Evolutionary conservation across 306 rosid species (phyloP), one percentile per base, ranked within the genome.

Genomic region (Leucaena leucocephala): DNA sequence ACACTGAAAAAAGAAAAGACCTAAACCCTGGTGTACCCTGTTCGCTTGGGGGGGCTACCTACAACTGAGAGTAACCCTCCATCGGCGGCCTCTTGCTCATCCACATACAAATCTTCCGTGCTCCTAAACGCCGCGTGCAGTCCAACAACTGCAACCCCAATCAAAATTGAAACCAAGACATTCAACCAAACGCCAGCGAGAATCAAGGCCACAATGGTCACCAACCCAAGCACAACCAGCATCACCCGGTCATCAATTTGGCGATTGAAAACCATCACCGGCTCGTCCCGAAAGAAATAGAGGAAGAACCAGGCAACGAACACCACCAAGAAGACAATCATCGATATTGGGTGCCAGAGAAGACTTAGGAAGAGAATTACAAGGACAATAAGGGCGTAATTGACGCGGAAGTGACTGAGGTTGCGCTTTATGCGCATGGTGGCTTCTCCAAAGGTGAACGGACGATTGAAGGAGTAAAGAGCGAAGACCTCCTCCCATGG

Each of bases 11-110:
- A 35, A 21, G 3, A 55, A 80, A 71, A 19, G 5, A 68, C 15
- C 77, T 87, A 89, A 36, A 84, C 40, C 16, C 88, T 75, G 79
- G 68, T 61, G 76, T 85, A 86, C 15, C 85, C 87, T 36, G 83
- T 42, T 36, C 83, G 80, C 48, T 48, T 79, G 50, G 93, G 83
- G 14, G 88, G 89, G 68, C 98, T 89, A 45, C 83, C 92, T 13
- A 91, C 97, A 54, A 93, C 87, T 4, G 97, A 93, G 49, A 81
- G 71, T 86, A 91, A 68, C 4, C 97, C 89, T 48, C 95, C 96
- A 69, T 87, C 88, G 33, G 77, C 86, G 3, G 76, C 85, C 48
- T 90, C 93, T 9, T 57, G 82, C 72, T 91, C 95, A 52, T 88
- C 93, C 8, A 73, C 75, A 22, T 90, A 90, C 89, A 90, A 85